A percentile compares a stretch with the other conserved stretches of the same genome.
These are phyloP conservation scores for Rhazya stricta DNA, from an alignment of 257 asterid species.

Conservation along the genomic window DNA sequence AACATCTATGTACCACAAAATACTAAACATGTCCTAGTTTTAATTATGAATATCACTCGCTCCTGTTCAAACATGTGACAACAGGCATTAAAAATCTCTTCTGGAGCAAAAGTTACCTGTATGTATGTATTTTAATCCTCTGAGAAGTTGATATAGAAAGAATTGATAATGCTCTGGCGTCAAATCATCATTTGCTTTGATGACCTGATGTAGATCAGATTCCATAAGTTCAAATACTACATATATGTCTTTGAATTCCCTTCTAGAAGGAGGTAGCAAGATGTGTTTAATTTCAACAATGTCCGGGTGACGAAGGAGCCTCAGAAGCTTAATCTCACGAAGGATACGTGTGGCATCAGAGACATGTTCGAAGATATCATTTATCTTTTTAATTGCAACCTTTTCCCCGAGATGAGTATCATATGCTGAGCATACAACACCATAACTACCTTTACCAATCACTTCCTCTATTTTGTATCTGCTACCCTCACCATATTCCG, in stretches of 20 bases:
- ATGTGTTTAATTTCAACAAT: slow-evolving; percentile 93
- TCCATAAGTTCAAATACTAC: slow-evolving; percentile 94
- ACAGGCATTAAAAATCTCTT: not conserved
- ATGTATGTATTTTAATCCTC: slow-evolving; percentile 85
- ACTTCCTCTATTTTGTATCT: slow-evolving; percentile 91
- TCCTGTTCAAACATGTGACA: not conserved
- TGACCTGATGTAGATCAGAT: slow-evolving; percentile 95
- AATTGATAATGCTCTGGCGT: slow-evolving; percentile 88
- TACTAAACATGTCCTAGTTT: not conserved
- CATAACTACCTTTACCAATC: slow-evolving; percentile 95
- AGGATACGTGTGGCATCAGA: slow-evolving; percentile 96
- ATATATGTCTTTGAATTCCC: slow-evolving; percentile 92
- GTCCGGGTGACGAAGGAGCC: slow-evolving; percentile 96
- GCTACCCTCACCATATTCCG: slow-evolving; percentile 95
- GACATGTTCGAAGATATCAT: slow-evolving; percentile 87
- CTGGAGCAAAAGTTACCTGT: slow-evolving; percentile 44
- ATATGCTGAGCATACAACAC: slow-evolving; percentile 92
- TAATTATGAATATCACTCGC: not conserved
- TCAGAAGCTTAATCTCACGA: slow-evolving; percentile 92
- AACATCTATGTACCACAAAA: not conserved
- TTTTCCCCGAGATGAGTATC: slow-evolving; percentile 86
- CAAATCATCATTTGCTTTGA: slow-evolving; percentile 83
- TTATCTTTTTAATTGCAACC: slow-evolving; percentile 93
- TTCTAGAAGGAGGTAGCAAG: slow-evolving; percentile 87
- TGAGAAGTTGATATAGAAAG: slow-evolving; percentile 84